Conservation (phyloP, 2,329 filamentous ascomycete genomes). For the Epichloe uncinata region DNA sequence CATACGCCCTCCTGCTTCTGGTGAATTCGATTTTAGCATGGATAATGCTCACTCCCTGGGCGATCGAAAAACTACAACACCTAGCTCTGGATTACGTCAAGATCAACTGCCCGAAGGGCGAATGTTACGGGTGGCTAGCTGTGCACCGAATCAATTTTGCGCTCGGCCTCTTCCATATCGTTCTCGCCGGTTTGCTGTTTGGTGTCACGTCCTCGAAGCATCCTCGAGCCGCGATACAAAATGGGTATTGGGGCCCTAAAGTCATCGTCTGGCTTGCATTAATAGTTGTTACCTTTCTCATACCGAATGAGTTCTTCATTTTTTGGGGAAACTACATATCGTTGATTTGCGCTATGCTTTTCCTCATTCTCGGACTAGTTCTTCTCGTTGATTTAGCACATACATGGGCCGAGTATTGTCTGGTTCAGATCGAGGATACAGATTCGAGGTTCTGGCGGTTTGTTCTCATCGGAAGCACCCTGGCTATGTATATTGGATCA, state of each 20-base stretch:
- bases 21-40: conserved; percentile 94
- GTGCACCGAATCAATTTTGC: conserved; percentile 98
- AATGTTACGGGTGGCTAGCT: conserved; percentile 91
- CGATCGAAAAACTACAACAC: conserved; percentile 86
- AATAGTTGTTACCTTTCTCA: conserved; percentile 85
- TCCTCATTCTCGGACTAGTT: conserved; percentile 83
- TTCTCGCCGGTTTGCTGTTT: conserved; percentile 72
- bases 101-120: conserved; percentile 78
- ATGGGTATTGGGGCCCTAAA: conserved; percentile 99
- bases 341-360: conserved; percentile 77
- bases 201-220: conserved; percentile 82
- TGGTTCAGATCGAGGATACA: conserved; percentile 80
- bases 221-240: conserved; percentile 77
- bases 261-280: conserved; percentile 78
- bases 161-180: conserved; percentile 82
- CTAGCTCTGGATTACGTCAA: conserved; percentile 92
- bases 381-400: conserved; percentile 91
- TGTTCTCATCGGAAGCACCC: conserved; percentile 78
- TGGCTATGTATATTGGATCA: conserved; percentile 86
- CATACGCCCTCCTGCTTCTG: conserved; percentile 86
- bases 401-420: conserved; percentile 92
- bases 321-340: conserved; percentile 86
- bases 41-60: conserved; percentile 99
- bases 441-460: conserved; percentile 77
- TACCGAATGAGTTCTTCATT: conserved; percentile 90